Base-by-base conservation (phyloP, 2,329 filamentous ascomycete species). In the Xenoacremonium recifei region DNA sequence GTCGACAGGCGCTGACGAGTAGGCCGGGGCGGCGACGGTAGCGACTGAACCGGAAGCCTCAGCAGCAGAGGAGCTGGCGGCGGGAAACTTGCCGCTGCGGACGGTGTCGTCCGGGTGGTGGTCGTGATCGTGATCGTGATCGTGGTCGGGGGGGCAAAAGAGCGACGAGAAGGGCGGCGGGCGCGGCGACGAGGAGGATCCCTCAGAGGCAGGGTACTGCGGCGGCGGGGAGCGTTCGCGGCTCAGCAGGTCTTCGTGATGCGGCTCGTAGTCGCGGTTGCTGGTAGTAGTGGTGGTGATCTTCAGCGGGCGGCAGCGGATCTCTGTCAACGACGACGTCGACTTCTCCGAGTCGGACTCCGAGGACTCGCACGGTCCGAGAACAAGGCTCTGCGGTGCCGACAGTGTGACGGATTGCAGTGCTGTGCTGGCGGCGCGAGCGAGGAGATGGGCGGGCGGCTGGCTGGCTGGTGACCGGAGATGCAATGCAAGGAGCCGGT, bases 151-250 rank as follows among this genome's bases (percentile, higher is more conserved):
- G 49, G 66, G 67, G 30, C 68, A 67, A 63, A 77, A 82, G 64
- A 82, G 74, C 45, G 78, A 81, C 43, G 76, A 82, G 58, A 83
- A 83, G 21, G 80, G 74, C 47, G 79, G 80, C 42, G 77, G 78
- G 31, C 69, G 70, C 37, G n/a, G n/a, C n/a, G n/a, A n/a, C 7
- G 72, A 74, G 44, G 70, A 69, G 44, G 71, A 77, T 25, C 75
- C 68, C 62, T 80, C 77, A 42, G 75, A 76, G 47, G 66, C 65
- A 45, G 77, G 77, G 64, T 84, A 84, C 59, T 74, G 74, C 38
- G 80, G 80, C 50, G 80, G 80, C 39, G 78, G 79, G 44, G 74
- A 76, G 48, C 68, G 71, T 48, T 67, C 65, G 48, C 64, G 60
- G 45, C 46, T 63, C 50, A 58, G 54, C 49, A 49, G 42, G 47